phyloP scores from a whole-genome alignment of 2,329 filamentous ascomycete species.

The Monosporascus sp. region DNA sequence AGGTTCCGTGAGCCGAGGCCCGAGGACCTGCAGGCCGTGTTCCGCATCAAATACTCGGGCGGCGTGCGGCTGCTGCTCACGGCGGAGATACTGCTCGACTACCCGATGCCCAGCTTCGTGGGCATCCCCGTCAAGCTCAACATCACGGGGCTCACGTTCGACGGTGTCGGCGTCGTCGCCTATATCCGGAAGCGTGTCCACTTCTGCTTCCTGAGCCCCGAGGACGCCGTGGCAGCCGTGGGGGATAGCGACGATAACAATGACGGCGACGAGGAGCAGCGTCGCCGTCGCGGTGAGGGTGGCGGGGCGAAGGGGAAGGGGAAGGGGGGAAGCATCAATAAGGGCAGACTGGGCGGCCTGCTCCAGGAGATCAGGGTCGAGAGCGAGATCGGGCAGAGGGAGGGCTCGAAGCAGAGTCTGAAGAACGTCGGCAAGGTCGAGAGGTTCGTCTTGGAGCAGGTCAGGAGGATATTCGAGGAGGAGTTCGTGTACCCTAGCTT shows the following conservation, averaged over 20 bases:
- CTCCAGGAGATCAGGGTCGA: slow-evolving; percentile 93
- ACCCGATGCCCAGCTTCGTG: slow-evolving; percentile 97
- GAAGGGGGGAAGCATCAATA: slow-evolving; percentile 23
- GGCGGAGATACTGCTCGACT: slow-evolving; percentile 92
- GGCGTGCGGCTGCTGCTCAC: slow-evolving; percentile 85
- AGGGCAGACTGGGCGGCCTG: slow-evolving; percentile 60
- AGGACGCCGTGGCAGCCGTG: slow-evolving; percentile 76
- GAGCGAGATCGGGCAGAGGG: slow-evolving; percentile 92
- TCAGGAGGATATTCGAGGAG: slow-evolving; percentile 94
- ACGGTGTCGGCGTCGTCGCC: slow-evolving; percentile 87
- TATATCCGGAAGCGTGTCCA: slow-evolving; percentile 85
- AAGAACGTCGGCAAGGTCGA: slow-evolving; percentile 99
- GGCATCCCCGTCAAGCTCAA: slow-evolving; percentile 91
- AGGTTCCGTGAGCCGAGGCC: slow-evolving; percentile 66
- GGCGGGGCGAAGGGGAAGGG: slow-evolving; percentile 24
- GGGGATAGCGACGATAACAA: slow-evolving; percentile 34
- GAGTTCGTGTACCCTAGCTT: slow-evolving; percentile 98
- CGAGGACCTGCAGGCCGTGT: slow-evolving; percentile 89
- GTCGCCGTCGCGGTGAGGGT: slow-evolving; percentile 33
- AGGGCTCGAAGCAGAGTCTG: slow-evolving; percentile 86
- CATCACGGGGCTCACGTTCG: slow-evolving; percentile 91
- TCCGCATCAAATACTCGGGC: slow-evolving; percentile 83
- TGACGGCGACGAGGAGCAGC: slow-evolving; percentile 8
- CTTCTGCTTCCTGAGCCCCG: slow-evolving; percentile 89
- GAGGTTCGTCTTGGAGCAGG: slow-evolving; percentile 93